phyloP scores from a whole-genome alignment of 2,329 filamentous ascomycete species.

The Tolypocladium sp. region DNA sequence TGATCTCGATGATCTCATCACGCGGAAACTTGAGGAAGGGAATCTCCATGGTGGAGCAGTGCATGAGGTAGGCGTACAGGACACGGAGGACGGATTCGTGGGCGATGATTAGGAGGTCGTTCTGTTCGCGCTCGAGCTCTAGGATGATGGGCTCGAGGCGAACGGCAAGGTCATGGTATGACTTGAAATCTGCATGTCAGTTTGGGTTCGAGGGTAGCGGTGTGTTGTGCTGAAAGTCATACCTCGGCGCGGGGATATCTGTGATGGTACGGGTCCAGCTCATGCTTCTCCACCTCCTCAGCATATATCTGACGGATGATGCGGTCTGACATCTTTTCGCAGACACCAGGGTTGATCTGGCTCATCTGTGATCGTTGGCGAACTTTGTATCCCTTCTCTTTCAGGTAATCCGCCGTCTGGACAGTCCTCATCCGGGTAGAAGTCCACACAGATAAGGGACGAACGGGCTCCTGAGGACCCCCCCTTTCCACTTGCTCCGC shows the following conservation, averaged over 20 bases:
- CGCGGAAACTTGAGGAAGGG: constrained; percentile 88
- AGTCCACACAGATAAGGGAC: constrained; percentile 86
- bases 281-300: constrained; percentile 87
- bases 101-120: constrained; percentile 95
- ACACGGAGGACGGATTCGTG: constrained; percentile 97
- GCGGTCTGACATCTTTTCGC: constrained; percentile 82
- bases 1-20: constrained; percentile 97
- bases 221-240: background rate
- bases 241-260: constrained; percentile 91
- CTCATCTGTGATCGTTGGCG: constrained; percentile 93
- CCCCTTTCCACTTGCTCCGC: constrained; percentile 59
- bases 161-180: constrained; percentile 97
- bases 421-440: constrained; percentile 85
- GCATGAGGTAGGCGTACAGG: constrained; percentile 96
- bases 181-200: constrained; percentile 42
- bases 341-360: constrained; percentile 92
- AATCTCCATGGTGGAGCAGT: constrained; percentile 91
- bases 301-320: constrained; percentile 76
- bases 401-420: constrained; percentile 79
- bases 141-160: constrained; percentile 95
- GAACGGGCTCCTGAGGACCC: constrained; percentile 58
- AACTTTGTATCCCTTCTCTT: constrained; percentile 71
- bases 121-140: constrained; percentile 92
- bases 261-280: constrained; percentile 92
- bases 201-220: background rate